Evolutionary conservation across 2,329 filamentous ascomycete genomes (phyloP).

Genomic region (Orbilia javanica): DNA sequence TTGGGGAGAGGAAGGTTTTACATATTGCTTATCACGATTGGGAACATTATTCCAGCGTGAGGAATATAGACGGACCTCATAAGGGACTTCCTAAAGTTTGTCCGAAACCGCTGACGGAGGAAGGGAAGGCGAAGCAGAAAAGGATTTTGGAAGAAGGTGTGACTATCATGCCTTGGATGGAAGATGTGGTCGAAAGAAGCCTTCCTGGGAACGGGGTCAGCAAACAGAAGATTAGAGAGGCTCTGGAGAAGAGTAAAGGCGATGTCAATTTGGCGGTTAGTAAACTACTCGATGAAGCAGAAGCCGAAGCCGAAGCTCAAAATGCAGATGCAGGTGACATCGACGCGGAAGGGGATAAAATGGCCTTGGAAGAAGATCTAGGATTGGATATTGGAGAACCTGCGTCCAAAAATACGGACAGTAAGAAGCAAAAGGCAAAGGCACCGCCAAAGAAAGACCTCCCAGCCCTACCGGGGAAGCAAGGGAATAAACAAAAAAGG

Average conservation of each 20-base stretch:
- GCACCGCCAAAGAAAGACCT: background rate
- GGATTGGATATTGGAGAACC: constrained; percentile 16
- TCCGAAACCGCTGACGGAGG: constrained; percentile 63
- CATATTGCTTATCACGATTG: constrained; percentile 75
- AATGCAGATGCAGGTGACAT: background rate
- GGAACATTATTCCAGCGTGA: constrained; percentile 77
- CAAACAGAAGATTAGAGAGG: constrained; percentile 69
- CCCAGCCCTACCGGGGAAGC: background rate
- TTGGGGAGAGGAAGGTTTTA: constrained; percentile 61
- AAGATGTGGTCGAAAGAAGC: constrained; percentile 69
- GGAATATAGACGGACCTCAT: constrained; percentile 73
- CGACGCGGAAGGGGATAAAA: background rate
- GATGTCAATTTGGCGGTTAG: constrained; percentile 71
- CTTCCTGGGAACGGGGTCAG: constrained; percentile 69
- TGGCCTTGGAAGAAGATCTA: constrained; percentile 27
- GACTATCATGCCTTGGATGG: constrained; percentile 70
- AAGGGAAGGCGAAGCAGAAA: constrained; percentile 65
- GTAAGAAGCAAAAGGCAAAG: constrained; percentile 5
- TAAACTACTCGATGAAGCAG: constrained; percentile 69
- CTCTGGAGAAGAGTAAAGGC: constrained; percentile 70
- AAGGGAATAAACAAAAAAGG: constrained; percentile 21
- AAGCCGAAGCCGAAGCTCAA: constrained; percentile 63
- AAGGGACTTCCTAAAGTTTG: constrained; percentile 70
- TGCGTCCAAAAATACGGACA: background rate
- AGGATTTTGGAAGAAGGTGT: constrained; percentile 64